Base-by-base conservation (phyloP, 805 yeast genomes). In the Pichia rugopelliculosa region DNA sequence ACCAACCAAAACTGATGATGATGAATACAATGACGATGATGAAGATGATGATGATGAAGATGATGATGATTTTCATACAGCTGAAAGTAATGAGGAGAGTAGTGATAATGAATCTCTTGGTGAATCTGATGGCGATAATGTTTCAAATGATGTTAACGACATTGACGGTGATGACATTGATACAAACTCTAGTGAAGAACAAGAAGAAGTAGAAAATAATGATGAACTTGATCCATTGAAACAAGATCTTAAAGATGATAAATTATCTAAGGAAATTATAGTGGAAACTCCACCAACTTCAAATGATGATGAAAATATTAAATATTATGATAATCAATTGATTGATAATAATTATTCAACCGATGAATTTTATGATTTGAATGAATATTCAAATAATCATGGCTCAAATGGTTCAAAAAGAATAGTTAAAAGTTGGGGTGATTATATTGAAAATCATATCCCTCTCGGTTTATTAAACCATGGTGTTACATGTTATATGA, bases 401-500 rank as follows among this genome's bases (percentile, higher is more conserved):
- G 96, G 96, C 2, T 73, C 87, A 1, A 77, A 80, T 53, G 65
- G 67, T 1, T 75, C 84, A 9, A 65, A 60, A 0, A 71, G 87
- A 46, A 82, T 88, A 26, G 60, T 69, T 48, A 89, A 88, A 62
- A 80, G 80, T 49, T 89, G 96, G 90, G 63, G 76, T n/a, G 75
- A 73, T 45, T 67, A 76, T 46, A 62, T 68, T 13, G 63, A 65
- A 4, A 59, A 67, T 36, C 73, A 74, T 33, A 83, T 83, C n/a
- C 79, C 82, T 3, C 63, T 74, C 23, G 99, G 99, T 0, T 70
- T 91, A 43, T 66, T 85, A 43, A 91, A 91, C 65, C 90, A 84
- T 56, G 97, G 97, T 37, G 98, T 93, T 41, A 91, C 98, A 4
- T 91, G 99, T 64, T 91, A 91, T 68, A 90, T 91, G 77, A 91